Conservation (phyloP, 371 early-diverging fungal genomes). For the Mortierella sp. region DNA sequence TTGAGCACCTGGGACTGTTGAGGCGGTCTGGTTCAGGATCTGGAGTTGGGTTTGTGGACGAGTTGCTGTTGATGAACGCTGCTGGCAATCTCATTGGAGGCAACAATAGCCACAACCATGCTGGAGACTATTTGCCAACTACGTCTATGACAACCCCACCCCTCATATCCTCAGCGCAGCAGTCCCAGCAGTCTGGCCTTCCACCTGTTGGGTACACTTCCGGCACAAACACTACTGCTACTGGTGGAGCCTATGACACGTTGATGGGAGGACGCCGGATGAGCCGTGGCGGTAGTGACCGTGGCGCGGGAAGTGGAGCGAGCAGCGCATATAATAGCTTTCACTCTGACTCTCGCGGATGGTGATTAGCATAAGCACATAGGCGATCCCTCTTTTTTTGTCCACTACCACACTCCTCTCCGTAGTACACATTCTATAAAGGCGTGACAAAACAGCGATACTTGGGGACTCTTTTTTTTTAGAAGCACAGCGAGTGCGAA, state of each 20-base stretch:
- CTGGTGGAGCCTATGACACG: constrained; percentile 24
- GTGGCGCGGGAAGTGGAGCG: constrained; percentile 14
- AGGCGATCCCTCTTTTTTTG: neutral
- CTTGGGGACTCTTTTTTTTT: no score
- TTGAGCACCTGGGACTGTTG: constrained; percentile 21
- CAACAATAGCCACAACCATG: neutral
- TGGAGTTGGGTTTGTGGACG: constrained; percentile 31
- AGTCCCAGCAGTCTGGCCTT: neutral
- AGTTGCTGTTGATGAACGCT: constrained; percentile 7
- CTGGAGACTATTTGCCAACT: constrained; percentile 11
- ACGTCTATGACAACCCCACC: constrained; percentile 25
- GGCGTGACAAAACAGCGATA: no score
- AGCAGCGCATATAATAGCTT: constrained; percentile 40
- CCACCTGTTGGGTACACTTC: neutral
- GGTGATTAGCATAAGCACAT: neutral
- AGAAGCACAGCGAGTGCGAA: no score
- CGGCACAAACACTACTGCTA: neutral
- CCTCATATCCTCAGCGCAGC: neutral
- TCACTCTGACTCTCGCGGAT: constrained; percentile 48
- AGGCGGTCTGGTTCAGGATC: constrained; percentile 37
- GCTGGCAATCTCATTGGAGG: neutral
- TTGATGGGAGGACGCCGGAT: constrained; percentile 45
- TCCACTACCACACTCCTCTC: neutral
- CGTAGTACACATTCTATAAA: neutral
- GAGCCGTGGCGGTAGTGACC: constrained; percentile 47